Evolutionary conservation across 192 early-diverging fungal genomes (phyloP).

Genomic region (Gaertneriomyces sp.): DNA sequence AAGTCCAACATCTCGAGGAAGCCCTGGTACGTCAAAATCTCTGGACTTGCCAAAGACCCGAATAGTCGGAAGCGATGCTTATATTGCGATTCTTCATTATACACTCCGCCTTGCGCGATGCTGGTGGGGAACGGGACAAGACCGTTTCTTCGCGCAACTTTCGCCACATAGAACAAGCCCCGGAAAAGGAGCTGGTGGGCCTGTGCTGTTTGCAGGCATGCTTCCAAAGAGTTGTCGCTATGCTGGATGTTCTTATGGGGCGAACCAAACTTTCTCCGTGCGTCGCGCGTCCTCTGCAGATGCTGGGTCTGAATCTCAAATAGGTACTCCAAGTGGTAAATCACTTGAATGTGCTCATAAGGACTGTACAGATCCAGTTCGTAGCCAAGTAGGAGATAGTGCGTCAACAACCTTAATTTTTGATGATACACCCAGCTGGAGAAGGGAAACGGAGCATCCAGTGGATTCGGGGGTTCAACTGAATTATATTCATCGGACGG

Average conservation of each 20-base stretch:
- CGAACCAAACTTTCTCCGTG: not conserved
- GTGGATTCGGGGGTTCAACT: slow-evolving; percentile 1
- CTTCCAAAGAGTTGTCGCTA: not conserved
- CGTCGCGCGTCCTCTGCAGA: not conserved
- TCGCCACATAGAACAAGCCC: not conserved
- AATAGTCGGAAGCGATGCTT: slow-evolving; percentile 26
- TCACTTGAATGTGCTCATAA: slow-evolving; percentile 62
- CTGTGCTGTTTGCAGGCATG: not conserved
- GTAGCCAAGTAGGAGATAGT: slow-evolving; percentile 57
- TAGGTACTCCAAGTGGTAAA: slow-evolving; percentile 44
- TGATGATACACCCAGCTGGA: slow-evolving; percentile 65
- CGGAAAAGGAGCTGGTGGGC: slow-evolving; percentile 6
- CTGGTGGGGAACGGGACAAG: not conserved
- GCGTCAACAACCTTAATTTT: slow-evolving; percentile 55
- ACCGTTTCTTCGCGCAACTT: not conserved
- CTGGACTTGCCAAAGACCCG: slow-evolving; percentile 12
- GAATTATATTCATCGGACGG: slow-evolving; percentile 10
- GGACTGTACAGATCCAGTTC: slow-evolving; percentile 65
- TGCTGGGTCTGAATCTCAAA: slow-evolving; percentile 17
- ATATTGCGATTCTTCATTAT: slow-evolving; percentile 16
- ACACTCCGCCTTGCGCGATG: not conserved
- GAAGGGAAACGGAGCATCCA: slow-evolving; percentile 44
- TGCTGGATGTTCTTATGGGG: not conserved
- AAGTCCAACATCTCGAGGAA: not conserved
- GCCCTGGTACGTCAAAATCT: slow-evolving; percentile 3